Conservation (phyloP, 2,329 filamentous ascomycete genomes). For the Kalaharituber pfeilii region DNA sequence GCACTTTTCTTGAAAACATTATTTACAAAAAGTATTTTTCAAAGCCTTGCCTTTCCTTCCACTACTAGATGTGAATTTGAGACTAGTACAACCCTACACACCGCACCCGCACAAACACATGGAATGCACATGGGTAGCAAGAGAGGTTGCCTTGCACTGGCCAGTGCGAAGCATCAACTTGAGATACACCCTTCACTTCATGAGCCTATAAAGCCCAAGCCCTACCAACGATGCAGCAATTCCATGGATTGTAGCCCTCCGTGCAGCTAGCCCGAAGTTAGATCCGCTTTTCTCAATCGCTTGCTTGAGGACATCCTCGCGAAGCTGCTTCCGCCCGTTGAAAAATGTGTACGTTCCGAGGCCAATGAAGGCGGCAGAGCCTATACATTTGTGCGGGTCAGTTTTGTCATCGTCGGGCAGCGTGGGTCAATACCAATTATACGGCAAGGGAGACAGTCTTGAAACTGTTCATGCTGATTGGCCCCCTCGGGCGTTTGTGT, state of each 20-base stretch:
- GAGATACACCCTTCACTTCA: conserved; percentile 15
- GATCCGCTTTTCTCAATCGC: conserved; percentile 8
- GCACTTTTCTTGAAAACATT: too few relatives aligned
- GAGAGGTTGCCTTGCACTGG: too few relatives aligned
- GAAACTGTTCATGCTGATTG: neutral
- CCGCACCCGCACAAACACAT: too few relatives aligned
- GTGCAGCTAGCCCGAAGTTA: conserved; percentile 14
- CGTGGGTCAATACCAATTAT: conserved; percentile 40
- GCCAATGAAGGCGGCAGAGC: conserved; percentile 56
- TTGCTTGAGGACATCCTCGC: conserved; percentile 34
- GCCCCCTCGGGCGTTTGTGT: neutral
- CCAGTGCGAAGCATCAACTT: too few relatives aligned
- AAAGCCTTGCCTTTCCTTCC: too few relatives aligned
- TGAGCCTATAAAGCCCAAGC: conserved; percentile 14
- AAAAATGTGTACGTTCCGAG: conserved; percentile 62
- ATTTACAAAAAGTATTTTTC: too few relatives aligned
- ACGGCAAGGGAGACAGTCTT: conserved; percentile 51
- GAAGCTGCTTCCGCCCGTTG: conserved; percentile 55
- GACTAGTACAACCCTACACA: too few relatives aligned
- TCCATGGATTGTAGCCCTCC: conserved; percentile 15
- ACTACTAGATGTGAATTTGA: too few relatives aligned
- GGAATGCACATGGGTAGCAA: too few relatives aligned
- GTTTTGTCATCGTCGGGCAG: neutral
- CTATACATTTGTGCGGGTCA: conserved; percentile 29
- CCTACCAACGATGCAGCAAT: conserved; percentile 14